Conservation (phyloP, 2,329 filamentous ascomycete genomes). For the Clonostachys rosea region DNA sequence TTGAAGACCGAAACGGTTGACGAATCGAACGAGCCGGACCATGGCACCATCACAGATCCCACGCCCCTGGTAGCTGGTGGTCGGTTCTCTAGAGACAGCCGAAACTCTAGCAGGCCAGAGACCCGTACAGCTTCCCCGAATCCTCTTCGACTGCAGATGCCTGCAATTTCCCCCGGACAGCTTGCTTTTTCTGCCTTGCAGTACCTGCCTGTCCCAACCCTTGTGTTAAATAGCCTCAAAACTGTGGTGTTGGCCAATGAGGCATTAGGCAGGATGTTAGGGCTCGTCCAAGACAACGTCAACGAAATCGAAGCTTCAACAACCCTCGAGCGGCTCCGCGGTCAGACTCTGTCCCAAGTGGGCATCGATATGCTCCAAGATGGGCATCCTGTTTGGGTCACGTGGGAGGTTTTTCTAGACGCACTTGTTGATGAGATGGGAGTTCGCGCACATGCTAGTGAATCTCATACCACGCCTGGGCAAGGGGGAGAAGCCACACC, state of each 20-base stretch:
- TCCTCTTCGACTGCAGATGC: conserved; percentile 35
- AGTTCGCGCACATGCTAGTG: conserved; percentile 12
- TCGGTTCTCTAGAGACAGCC: conserved; percentile 20
- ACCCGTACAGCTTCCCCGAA: conserved; percentile 26
- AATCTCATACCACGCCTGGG: conserved; percentile 11
- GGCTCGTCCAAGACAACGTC: conserved; percentile 40
- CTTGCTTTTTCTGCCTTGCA: conserved; percentile 66
- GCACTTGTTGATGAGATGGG: conserved; percentile 40
- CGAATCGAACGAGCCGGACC: conserved; percentile 3
- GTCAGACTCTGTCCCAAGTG: conserved; percentile 63
- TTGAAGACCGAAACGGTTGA: background rate
- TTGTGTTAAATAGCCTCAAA: conserved; percentile 65
- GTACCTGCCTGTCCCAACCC: conserved; percentile 67
- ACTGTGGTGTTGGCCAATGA: conserved; percentile 72
- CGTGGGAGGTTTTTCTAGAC: conserved; percentile 55
- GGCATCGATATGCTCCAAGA: conserved; percentile 72
- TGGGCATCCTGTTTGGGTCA: conserved; percentile 54
- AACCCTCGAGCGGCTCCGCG: conserved; percentile 56
- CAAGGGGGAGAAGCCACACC: conserved; percentile 26
- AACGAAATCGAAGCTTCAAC: conserved; percentile 33
- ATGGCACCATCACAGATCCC: conserved; percentile 9
- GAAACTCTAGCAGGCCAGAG: conserved; percentile 3
- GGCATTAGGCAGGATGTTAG: conserved; percentile 66
- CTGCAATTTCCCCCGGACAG: conserved; percentile 42
- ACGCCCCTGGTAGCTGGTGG: conserved; percentile 9